Evolutionary conservation across 2,329 filamentous ascomycete genomes (phyloP).

Genomic region (Rhynchosporium agropyri): DNA sequence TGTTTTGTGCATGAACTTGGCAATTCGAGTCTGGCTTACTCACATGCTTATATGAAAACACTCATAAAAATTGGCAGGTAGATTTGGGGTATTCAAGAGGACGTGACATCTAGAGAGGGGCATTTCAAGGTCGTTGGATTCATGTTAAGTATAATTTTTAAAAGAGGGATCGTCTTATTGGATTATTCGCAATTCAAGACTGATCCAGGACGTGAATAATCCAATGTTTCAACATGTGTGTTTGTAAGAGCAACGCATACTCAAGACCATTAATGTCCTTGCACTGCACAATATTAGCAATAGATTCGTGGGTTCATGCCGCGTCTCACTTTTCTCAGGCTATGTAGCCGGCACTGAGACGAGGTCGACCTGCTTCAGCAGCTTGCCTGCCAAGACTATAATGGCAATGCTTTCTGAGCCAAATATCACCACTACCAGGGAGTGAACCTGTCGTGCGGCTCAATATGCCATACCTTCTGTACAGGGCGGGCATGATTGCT

Average conservation of each 20-base stretch:
- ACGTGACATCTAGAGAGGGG: no score
- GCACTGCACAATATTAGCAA: neutral
- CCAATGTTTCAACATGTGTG: neutral
- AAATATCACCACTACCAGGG: neutral
- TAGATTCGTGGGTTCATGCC: neutral
- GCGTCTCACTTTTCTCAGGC: conserved; percentile 1
- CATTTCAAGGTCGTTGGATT: no score
- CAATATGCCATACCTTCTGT: no score
- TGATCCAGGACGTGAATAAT: no score
- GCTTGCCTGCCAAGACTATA: neutral
- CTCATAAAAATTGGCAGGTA: no score
- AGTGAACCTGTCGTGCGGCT: neutral
- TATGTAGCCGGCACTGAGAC: neutral
- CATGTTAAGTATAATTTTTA: no score
- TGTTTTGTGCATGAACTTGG: no score
- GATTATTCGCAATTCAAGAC: no score
- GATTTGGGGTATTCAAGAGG: no score
- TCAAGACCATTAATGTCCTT: neutral
- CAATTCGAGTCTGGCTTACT: no score
- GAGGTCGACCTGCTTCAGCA: neutral
- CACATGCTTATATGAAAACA: no score
- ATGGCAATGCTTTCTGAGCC: neutral
- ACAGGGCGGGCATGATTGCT: neutral
- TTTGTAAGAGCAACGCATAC: neutral
- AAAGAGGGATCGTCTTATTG: no score